Conservation (phyloP, 164 flowering plant genomes). For the Umbellularia californica region DNA sequence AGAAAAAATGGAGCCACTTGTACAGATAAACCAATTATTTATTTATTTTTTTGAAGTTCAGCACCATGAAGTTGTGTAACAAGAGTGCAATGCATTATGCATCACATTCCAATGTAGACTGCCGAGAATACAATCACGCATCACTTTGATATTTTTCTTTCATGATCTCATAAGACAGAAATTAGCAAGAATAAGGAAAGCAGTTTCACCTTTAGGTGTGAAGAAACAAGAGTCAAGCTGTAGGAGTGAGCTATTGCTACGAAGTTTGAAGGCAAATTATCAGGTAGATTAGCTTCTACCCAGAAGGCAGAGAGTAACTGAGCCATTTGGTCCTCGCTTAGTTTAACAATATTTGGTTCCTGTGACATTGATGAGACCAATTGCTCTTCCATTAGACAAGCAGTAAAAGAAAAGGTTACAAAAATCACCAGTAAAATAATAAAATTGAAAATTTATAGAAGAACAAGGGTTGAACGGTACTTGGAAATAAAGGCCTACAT, state of each 20-base stretch:
- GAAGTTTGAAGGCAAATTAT: constrained; percentile 73
- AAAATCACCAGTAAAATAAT: not conserved
- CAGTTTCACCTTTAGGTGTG: constrained; percentile 52
- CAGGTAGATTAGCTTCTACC: constrained; percentile 74
- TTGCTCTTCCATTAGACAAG: constrained; percentile 1
- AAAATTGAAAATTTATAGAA: not conserved
- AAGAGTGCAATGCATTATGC: not conserved
- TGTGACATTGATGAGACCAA: constrained; percentile 23
- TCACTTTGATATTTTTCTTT: not conserved
- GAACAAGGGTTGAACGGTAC: not conserved
- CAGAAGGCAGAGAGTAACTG: constrained; percentile 84
- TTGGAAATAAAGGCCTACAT: not conserved
- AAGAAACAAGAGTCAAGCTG: constrained; percentile 59
- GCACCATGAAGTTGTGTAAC: no score
- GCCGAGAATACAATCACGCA: not conserved
- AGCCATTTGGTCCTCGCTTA: constrained; percentile 71
- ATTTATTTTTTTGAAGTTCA: no score
- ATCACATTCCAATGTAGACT: not conserved
- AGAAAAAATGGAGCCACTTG: not conserved
- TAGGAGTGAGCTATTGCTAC: constrained; percentile 89
- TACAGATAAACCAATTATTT: not conserved
- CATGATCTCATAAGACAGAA: not conserved
- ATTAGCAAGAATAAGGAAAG: not conserved
- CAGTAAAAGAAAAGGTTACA: not conserved
- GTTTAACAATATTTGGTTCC: constrained; percentile 57